A percentile compares a stretch with the other conserved stretches of the same genome.
Evolutionary conservation across 129 eudicot species (phyloP).

Genomic region (Escallonia herrerae): DNA sequence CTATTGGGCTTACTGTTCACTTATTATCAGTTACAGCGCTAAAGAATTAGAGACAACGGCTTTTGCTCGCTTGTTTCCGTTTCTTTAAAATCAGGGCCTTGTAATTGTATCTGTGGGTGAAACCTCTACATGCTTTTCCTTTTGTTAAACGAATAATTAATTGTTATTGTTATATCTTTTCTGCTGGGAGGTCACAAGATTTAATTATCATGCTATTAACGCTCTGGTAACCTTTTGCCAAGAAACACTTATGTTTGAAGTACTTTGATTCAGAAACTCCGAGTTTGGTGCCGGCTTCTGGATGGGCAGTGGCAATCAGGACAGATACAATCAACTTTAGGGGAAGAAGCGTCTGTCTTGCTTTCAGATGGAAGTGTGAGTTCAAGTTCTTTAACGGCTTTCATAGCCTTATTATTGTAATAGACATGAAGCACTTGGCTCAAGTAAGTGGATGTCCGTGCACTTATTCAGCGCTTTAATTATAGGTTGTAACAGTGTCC

Average conservation of each 20-base stretch:
- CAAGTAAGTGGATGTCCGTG: constrained; percentile 1
- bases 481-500: constrained; percentile 54
- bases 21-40: too few relatives aligned
- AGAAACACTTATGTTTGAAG: constrained; percentile 4
- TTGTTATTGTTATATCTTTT: too few relatives aligned
- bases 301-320: constrained; percentile 81
- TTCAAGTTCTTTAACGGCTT: neutral
- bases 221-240: too few relatives aligned
- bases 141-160: too few relatives aligned
- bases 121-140: too few relatives aligned
- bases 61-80: too few relatives aligned
- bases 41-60: too few relatives aligned
- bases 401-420: constrained; percentile 10
- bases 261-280: constrained; percentile 65
- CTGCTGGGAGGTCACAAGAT: too few relatives aligned
- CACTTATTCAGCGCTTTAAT: constrained; percentile 8
- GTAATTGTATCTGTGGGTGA: too few relatives aligned
- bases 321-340: constrained; percentile 61
- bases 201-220: too few relatives aligned
- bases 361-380: constrained; percentile 81
- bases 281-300: constrained; percentile 72
- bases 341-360: constrained; percentile 62
- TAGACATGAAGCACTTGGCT: neutral
- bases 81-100: too few relatives aligned
- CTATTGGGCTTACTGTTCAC: too few relatives aligned